These are phyloP conservation scores for Lasiosphaeris hirsuta DNA, from an alignment of 495 filamentous ascomycete species.

Conservation along the genomic window DNA sequence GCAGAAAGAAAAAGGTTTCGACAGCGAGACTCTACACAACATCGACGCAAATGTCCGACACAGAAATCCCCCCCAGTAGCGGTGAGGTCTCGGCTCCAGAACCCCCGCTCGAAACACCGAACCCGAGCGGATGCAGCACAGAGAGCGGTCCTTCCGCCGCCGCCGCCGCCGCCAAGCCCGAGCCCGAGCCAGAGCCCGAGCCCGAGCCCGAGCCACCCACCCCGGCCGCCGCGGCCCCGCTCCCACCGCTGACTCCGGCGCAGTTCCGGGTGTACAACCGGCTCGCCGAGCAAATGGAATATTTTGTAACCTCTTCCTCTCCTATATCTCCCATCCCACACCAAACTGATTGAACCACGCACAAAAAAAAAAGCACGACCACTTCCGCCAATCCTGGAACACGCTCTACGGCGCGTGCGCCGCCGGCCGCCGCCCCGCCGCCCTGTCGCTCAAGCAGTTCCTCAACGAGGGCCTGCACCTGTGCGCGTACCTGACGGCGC, in stretches of 20 bases:
- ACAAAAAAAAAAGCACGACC: conserved; percentile 55
- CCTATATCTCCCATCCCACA: conserved; percentile 4
- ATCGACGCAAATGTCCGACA: no score
- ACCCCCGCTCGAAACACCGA: no score
- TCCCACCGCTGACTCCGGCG: conserved; percentile 24
- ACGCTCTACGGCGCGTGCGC: conserved; percentile 59
- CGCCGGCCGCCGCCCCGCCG: conserved; percentile 49
- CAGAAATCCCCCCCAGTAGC: no score
- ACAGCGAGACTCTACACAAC: no score
- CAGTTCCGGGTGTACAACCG: conserved; percentile 57
- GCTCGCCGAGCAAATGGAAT: conserved; percentile 74
- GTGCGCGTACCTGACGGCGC: conserved; percentile 62
- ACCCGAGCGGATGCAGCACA: no score
- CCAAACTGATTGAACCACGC: conserved; percentile 9
- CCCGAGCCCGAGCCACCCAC: neutral
- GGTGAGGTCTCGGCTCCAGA: no score
- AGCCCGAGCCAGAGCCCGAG: neutral
- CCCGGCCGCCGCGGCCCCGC: no score
- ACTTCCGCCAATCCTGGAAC: conserved; percentile 73
- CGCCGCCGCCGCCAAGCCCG: neutral
- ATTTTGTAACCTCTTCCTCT: conserved; percentile 50
- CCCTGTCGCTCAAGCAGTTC: conserved; percentile 58
- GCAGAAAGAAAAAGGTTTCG: no score
- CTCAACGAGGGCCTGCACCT: conserved; percentile 63
- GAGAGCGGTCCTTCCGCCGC: neutral